A percentile compares a stretch with the other conserved stretches of the same genome.
phyloP scores from a whole-genome alignment of 306 rosid genomes.

The Cicer judaicum region DNA sequence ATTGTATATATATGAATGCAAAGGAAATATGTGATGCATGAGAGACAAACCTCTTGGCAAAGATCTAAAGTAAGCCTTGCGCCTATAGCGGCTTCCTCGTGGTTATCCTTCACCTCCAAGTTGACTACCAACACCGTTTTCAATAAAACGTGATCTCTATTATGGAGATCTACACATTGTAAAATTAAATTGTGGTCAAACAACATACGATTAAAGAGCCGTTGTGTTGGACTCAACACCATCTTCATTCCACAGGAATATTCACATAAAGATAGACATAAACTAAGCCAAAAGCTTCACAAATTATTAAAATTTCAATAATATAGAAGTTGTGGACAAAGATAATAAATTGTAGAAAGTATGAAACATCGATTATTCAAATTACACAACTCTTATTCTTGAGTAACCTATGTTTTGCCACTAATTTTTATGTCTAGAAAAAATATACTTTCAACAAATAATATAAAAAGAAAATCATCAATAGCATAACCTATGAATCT shows the following conservation, averaged over 20 bases:
- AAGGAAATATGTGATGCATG: not conserved
- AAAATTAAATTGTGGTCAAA: slow-evolving; percentile 37
- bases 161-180: slow-evolving; percentile 74
- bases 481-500: not conserved
- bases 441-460: slow-evolving; percentile 14
- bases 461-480: too few species aligned
- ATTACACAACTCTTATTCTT: slow-evolving; percentile 3
- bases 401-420: slow-evolving; percentile 10
- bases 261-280: slow-evolving; percentile 6
- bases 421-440: not conserved
- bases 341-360: not conserved
- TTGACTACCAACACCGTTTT: slow-evolving; percentile 78
- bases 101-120: slow-evolving; percentile 99
- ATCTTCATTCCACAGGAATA: slow-evolving; percentile 28
- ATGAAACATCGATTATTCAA: slow-evolving; percentile 4
- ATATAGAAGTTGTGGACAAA: slow-evolving; percentile 2
- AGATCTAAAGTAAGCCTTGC: slow-evolving; percentile 80
- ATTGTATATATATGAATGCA: slow-evolving; percentile 6
- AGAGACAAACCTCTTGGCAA: slow-evolving; percentile 73
- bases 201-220: slow-evolving; percentile 7
- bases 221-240: slow-evolving; percentile 2
- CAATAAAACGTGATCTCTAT: slow-evolving; percentile 69
- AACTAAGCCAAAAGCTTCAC: slow-evolving; percentile 26
- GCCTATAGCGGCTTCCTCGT: slow-evolving; percentile 92
- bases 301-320: slow-evolving; percentile 18